Percentiles rank a stretch among this genome's conserved stretches.
Conservation (phyloP, 768 basidiomycete species). For the Aureoboletus auriporus region DNA sequence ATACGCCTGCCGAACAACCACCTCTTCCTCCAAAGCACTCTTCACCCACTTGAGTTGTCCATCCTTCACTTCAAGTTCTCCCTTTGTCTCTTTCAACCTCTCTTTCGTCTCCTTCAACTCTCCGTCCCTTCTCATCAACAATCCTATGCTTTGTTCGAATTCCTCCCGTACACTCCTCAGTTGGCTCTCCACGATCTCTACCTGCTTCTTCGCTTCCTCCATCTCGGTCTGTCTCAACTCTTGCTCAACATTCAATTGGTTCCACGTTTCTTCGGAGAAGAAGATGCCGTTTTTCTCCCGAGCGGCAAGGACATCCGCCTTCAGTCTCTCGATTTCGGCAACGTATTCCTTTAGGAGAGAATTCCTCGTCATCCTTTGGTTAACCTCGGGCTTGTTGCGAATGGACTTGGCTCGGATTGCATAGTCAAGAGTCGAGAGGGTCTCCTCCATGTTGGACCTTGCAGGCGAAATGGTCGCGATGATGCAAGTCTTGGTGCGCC, state of each 20-base stretch:
- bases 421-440: conserved; percentile 95
- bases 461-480: conserved; percentile 96
- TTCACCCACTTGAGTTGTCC: conserved; percentile 57
- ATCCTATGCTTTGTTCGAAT: conserved; percentile 83
- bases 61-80: conserved; percentile 49
- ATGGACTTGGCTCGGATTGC: conserved; percentile 94
- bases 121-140: conserved; percentile 70
- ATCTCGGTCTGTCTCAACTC: conserved; percentile 73
- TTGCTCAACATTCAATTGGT: conserved; percentile 72
- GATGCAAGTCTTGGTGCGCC: conserved; percentile 95
- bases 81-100: conserved; percentile 49
- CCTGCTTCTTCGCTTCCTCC: conserved; percentile 78
- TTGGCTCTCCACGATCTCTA: conserved; percentile 80
- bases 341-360: conserved; percentile 92
- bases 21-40: conserved; percentile 71
- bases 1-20: conserved; percentile 71
- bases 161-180: conserved; percentile 79
- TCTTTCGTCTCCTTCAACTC: conserved; percentile 66
- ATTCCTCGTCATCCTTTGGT: conserved; percentile 90
- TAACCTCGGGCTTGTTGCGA: conserved; percentile 91
- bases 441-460: conserved; percentile 93
- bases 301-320: conserved; percentile 84
- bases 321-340: conserved; percentile 88
- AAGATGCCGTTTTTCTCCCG: conserved; percentile 96
- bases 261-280: conserved; percentile 89